Percentiles rank a stretch among this genome's conserved stretches.
Conservation (phyloP, 169 alveolate species). For the Cyclospora cayetanensis region DNA sequence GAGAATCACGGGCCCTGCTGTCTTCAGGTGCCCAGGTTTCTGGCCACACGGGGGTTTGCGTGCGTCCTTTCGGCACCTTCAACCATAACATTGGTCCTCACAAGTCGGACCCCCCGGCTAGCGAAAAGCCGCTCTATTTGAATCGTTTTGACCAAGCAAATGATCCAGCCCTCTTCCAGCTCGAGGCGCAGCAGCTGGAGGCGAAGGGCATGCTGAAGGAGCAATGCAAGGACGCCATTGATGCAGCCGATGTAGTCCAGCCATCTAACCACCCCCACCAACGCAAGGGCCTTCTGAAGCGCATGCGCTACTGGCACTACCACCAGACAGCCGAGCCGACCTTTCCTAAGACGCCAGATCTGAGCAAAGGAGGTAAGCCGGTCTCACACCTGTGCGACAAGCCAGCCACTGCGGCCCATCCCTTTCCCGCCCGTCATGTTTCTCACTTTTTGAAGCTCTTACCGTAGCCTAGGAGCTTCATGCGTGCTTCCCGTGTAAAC, state of each 20-base stretch:
- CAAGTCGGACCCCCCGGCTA: constrained; percentile 84
- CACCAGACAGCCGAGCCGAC: constrained; percentile 89
- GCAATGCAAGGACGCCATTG: constrained; percentile 67
- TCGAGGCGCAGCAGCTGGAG: constrained; percentile 80
- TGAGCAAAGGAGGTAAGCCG: constrained; percentile 74
- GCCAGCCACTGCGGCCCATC: too few relatives aligned
- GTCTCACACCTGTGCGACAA: not conserved
- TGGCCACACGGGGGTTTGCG: not conserved
- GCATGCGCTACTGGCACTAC: constrained; percentile 86
- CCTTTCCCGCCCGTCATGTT: too few relatives aligned
- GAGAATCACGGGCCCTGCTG: not conserved
- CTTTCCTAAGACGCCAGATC: constrained; percentile 88
- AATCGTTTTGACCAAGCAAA: constrained; percentile 89
- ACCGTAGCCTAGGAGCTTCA: too few relatives aligned
- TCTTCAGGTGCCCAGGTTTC: not conserved
- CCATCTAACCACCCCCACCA: constrained; percentile 86
- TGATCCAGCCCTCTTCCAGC: constrained; percentile 84
- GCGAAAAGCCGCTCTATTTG: constrained; percentile 84
- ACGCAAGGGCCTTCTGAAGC: constrained; percentile 77
- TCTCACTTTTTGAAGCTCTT: too few relatives aligned
- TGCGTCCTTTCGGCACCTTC: constrained; percentile 32
- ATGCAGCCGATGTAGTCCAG: constrained; percentile 80
- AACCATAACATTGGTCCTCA: constrained; percentile 72
- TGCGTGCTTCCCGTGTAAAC: too few relatives aligned
- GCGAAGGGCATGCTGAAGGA: constrained; percentile 63